These are phyloP conservation scores for Zangia roseola DNA, from an alignment of 768 basidiomycete genomes.

Conservation along the genomic window DNA sequence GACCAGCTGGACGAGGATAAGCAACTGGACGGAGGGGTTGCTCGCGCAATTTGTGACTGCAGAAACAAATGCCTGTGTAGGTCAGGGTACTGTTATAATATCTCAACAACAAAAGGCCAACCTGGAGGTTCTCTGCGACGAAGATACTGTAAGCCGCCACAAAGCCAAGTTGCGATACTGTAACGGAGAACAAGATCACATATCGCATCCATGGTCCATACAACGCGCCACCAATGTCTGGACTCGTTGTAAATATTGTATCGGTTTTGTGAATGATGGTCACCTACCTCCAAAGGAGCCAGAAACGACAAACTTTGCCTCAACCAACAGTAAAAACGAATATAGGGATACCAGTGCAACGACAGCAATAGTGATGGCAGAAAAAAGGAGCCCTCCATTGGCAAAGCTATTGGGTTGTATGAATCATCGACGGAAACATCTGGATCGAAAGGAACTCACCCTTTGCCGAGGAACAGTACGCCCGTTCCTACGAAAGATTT, in stretches of 20 bases:
- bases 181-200: conserved; percentile 82
- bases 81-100: background rate
- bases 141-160: conserved; percentile 93
- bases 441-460: conserved; percentile 40
- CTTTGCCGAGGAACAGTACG: conserved; percentile 93
- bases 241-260: background rate
- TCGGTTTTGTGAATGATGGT: background rate
- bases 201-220: conserved; percentile 95
- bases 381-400: conserved; percentile 95
- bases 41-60: conserved; percentile 76
- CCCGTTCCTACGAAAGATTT: conserved; percentile 97
- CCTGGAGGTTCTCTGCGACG: conserved; percentile 85
- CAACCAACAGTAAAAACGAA: conserved; percentile 88
- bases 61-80: conserved; percentile 72
- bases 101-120: conserved; percentile 10
- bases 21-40: conserved; percentile 66
- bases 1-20: conserved; percentile 80
- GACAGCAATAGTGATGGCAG: conserved; percentile 66
- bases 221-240: conserved; percentile 89
- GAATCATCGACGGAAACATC: conserved; percentile 1
- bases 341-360: conserved; percentile 88
- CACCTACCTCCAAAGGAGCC: conserved; percentile 88
- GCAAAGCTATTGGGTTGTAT: conserved; percentile 60
- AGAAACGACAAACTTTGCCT: conserved; percentile 83
- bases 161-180: conserved; percentile 88